phyloP scores from a whole-genome alignment of 2,329 filamentous ascomycete species.

The Chaetomium olivaceum region DNA sequence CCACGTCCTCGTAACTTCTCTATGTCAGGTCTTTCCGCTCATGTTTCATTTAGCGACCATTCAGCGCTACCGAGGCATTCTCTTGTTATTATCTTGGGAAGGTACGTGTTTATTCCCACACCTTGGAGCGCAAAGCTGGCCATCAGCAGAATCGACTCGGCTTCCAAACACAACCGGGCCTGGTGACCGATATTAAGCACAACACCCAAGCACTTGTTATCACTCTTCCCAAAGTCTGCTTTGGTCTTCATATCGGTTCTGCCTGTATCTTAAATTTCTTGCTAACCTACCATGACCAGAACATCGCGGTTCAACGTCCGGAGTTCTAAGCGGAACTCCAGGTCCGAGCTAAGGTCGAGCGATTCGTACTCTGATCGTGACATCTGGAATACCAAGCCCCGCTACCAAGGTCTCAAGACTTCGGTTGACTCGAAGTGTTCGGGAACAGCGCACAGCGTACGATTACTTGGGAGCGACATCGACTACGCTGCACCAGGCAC shows the following conservation, averaged over 20 bases:
- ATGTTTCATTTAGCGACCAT: not conserved
- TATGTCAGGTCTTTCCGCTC: not conserved
- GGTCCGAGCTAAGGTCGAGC: not conserved
- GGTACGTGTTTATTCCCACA: not conserved
- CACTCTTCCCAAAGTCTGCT: not conserved
- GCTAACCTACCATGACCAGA: constrained; percentile 11
- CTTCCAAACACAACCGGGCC: not conserved
- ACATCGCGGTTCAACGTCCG: not conserved
- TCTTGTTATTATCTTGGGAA: not conserved
- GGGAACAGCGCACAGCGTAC: not conserved
- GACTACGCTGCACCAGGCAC: not conserved
- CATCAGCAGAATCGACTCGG: not conserved
- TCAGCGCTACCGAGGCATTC: not conserved
- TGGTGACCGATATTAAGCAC: not conserved
- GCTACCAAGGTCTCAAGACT: no score
- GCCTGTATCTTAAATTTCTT: not conserved
- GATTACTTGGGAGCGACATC: not conserved
- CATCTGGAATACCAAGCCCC: not conserved
- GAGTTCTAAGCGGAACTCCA: not conserved
- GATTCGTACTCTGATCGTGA: not conserved
- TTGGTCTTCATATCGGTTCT: not conserved
- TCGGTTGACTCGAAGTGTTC: not conserved
- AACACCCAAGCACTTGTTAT: not conserved
- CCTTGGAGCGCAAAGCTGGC: not conserved
- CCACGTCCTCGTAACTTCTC: not conserved